Evolutionary conservation across 2,329 filamentous ascomycete genomes (phyloP).

Genomic region (Coniochaeta sp.): DNA sequence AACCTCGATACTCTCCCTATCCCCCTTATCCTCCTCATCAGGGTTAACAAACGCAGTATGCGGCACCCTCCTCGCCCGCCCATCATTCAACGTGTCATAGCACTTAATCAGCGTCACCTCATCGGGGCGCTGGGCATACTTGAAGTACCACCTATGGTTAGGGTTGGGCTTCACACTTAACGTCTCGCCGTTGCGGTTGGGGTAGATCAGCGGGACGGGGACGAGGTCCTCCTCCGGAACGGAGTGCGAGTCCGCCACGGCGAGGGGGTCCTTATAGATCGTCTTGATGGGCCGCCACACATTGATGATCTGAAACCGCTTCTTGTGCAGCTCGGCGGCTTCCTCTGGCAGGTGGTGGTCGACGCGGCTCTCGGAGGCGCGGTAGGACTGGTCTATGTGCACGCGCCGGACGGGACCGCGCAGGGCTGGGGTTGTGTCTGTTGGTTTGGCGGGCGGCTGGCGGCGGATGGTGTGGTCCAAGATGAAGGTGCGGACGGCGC

Average conservation of each 20-base stretch:
- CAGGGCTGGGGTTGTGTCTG: slow-evolving; percentile 32
- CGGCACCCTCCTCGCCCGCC: slow-evolving; percentile 38
- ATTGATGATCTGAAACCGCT: slow-evolving; percentile 48
- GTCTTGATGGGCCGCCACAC: slow-evolving; percentile 44
- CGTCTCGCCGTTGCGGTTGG: slow-evolving; percentile 42
- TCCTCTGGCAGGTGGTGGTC: slow-evolving; percentile 38
- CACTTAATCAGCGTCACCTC: slow-evolving; percentile 55
- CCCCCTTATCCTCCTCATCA: slow-evolving; percentile 26
- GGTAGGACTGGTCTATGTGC: slow-evolving; percentile 52
- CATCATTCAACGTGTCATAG: slow-evolving; percentile 37
- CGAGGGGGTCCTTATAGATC: slow-evolving; percentile 46
- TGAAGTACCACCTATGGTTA: slow-evolving; percentile 39
- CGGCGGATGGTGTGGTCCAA: slow-evolving; percentile 55
- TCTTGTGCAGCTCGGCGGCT: slow-evolving; percentile 33
- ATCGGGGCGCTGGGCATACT: slow-evolving; percentile 40
- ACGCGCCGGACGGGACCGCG: slow-evolving; percentile 42
- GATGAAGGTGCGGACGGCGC: slow-evolving; percentile 47
- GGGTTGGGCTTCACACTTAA: slow-evolving; percentile 20
- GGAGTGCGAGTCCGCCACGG: slow-evolving; percentile 42
- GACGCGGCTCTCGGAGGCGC: slow-evolving; percentile 31
- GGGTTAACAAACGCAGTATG: slow-evolving; percentile 48
- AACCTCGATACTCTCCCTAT: slow-evolving; percentile 50
- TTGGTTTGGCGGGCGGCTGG: slow-evolving; percentile 38
- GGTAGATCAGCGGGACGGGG: slow-evolving; percentile 41
- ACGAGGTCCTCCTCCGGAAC: slow-evolving; percentile 45